Evolutionary conservation across 495 filamentous ascomycete species (phyloP), one percentile per base, ranked within the genome.

Genomic region (Hypoxylon subgilvum): DNA sequence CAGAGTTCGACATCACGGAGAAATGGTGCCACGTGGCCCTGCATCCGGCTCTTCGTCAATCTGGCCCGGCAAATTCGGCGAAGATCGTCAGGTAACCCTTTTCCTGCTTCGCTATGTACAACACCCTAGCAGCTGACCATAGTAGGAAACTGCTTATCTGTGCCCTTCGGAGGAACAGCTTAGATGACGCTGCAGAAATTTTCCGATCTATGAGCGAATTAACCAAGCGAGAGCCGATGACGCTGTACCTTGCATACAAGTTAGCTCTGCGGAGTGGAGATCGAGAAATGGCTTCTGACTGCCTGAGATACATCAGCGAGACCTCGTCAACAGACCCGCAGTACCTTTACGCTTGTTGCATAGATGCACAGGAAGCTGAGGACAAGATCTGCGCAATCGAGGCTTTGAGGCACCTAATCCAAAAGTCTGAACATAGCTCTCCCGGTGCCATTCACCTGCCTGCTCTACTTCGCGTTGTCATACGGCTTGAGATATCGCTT

Each of bases 231-330:
- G 84, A 88, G 21, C 80, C 84, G 2, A 79, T 85, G 57, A 90
- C 88, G 6, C 75, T 82, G 30, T 92, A 88, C 67, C 68, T 95
- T 17, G 81, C 86, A 63, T 92, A 88, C 75, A 93, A 90, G 64
- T 72, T 89, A 22, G 87, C 88, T 2, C 68, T 95, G 3, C 74
- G 81, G 35, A 77, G 69, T 47, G 74, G 76, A 50, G 83, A 91
- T 66, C 60, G 66, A 38, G 79, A 79, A 1, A 67, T 87, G 72
- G 89, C 85, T 5, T 60, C 51, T 1, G 50, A 65, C 13, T 69
- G 66, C 42, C 45, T 72, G 16, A 41, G 52, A 35, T 38, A 53
- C 7, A 50, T 70, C 44, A 68, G 57, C 30, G 57, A 62, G 14
- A 43, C 34, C 23, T 63, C 65, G 23, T 40, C 52, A 74, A 32